These are phyloP conservation scores for Globisporangium lucens DNA, from an alignment of 352 stramenopile species.

Conservation along the genomic window DNA sequence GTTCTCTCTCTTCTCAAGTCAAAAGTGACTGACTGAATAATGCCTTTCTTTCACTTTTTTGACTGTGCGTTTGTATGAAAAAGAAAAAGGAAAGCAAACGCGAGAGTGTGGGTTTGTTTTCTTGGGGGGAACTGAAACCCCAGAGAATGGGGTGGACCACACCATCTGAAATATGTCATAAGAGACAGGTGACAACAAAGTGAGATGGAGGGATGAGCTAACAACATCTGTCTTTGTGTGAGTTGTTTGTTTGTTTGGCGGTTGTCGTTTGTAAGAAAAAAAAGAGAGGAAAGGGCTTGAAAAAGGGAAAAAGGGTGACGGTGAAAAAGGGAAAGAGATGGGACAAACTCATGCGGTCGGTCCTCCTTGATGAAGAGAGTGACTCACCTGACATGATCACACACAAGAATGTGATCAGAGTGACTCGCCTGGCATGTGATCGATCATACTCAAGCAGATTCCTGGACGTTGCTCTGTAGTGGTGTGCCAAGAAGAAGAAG, in stretches of 20 bases:
- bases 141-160: neutral
- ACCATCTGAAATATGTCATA: neutral
- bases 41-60: neutral
- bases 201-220: neutral
- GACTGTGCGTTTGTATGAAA: conserved; percentile 1
- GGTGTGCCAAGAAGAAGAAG: neutral
- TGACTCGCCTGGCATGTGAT: too few relatives aligned
- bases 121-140: neutral
- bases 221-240: neutral
- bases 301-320: too few relatives aligned
- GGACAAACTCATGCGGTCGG: too few relatives aligned
- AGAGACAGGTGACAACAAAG: neutral
- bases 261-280: neutral
- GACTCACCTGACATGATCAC: neutral
- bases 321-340: neutral
- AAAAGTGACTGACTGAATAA: neutral
- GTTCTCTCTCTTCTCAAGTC: neutral
- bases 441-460: too few relatives aligned
- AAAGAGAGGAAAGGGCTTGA: too few relatives aligned
- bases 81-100: neutral
- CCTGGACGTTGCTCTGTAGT: neutral
- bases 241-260: neutral
- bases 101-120: neutral
- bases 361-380: neutral
- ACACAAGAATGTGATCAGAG: too few relatives aligned